Evolutionary conservation across 192 early-diverging fungal genomes (phyloP), one percentile per base, ranked within the genome.

Genomic region (Coemansia pectinata): DNA sequence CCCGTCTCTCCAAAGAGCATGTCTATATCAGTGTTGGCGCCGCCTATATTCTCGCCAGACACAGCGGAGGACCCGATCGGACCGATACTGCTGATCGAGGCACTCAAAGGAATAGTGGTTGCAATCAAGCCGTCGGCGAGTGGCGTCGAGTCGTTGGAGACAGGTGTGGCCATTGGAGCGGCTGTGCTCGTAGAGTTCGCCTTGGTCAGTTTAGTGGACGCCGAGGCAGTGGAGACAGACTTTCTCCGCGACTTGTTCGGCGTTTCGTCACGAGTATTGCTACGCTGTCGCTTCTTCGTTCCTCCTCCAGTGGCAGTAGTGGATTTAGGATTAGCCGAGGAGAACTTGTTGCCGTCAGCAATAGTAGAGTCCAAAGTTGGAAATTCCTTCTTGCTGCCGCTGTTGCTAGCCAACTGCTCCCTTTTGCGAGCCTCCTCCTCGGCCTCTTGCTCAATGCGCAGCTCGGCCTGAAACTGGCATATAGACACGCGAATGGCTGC

Each of bases 261-360:
- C 0, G n/a, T 34, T 14, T 72, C 67, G 53, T 72, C 66, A 5
- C 63, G 59, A n/a, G 67, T 71, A 44, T 70, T 77, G 75, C 80
- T 83, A 11, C 80, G 80, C 44, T 73, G 75, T 15, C 80, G 80
- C 64, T 83, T 83, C 40, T 70, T 70, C 10, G 80, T 67, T 15
- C 67, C 71, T 23, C 62, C 62, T 3, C 53, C 44, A 9, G 31
- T 63, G 0, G 76, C 58, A 7, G 52, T 25, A 7, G 64, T 34
- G 34, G 64, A 45, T 23, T 67, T 67, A 14, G 39, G 41, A 5
- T 29, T 21, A 1, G 53, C 55, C 39, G 25, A 52, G 3, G 65
- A 33, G 8, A 34, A 7, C 31, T 73, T 67, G 64, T 42, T 31
- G 1, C 29, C 48, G 1, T 42, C 19, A n/a, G 64, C 17, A 0